These are phyloP conservation scores for Rosa chinensis DNA, from an alignment of 306 rosid species.

Conservation along the genomic window DNA sequence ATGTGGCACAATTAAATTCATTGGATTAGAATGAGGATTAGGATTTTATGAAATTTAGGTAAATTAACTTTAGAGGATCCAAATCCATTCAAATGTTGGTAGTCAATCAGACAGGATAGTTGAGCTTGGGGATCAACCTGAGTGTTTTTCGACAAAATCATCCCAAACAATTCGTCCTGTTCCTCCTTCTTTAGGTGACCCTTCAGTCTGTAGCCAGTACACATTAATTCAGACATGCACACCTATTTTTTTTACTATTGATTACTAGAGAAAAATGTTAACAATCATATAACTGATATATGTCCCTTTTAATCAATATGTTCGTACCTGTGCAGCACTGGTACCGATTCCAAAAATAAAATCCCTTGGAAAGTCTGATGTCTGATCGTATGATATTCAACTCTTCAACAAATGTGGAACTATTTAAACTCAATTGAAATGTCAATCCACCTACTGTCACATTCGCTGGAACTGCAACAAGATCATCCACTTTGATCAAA, in stretches of 20 bases:
- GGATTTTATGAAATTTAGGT: too few relatives aligned
- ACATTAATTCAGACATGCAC: not conserved
- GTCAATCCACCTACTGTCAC: not conserved
- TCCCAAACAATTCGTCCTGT: not conserved
- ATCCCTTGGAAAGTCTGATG: not conserved
- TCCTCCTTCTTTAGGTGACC: constrained; percentile 6
- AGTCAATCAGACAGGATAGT: too few relatives aligned
- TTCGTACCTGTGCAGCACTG: not conserved
- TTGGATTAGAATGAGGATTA: too few relatives aligned
- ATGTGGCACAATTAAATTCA: too few relatives aligned
- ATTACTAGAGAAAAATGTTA: not conserved
- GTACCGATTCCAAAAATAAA: not conserved
- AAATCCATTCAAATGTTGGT: not conserved
- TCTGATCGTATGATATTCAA: not conserved
- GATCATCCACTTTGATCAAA: not conserved
- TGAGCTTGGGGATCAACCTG: too few relatives aligned
- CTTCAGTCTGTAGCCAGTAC: constrained; percentile 5
- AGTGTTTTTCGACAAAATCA: too few relatives aligned
- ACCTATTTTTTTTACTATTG: not conserved
- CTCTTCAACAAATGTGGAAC: not conserved
- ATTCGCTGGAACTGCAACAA: not conserved
- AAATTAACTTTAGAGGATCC: too few relatives aligned
- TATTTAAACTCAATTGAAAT: not conserved
- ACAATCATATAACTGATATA: not conserved
- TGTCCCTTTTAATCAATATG: not conserved